Base-by-base conservation (phyloP, 345 rosid species). In the Atalantia buxifolia region DNA sequence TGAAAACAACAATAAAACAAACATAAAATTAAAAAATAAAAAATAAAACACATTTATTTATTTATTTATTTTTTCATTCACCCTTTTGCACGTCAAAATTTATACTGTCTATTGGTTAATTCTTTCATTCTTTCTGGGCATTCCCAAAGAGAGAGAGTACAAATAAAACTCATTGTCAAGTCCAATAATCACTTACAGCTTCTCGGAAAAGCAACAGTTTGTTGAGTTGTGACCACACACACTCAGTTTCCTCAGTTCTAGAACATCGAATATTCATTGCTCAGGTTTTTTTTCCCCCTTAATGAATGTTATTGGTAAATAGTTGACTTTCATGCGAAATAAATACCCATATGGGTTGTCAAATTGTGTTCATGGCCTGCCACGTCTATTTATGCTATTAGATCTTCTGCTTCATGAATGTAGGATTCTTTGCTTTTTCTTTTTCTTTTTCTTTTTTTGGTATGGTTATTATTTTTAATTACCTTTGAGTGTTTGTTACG, bases 241-340 rank as follows among this genome's bases (percentile, higher is more conserved):
- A 31, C 18, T 45, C 50, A 13, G 24, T 30, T 74, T 74, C 60
- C 71, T 13, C 80, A 21, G 76, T 72, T 76, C 61, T 33, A 18
- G 75, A 74, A 65, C 69, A 33, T 56, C 35, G 59, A 59, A 70
- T 77, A 50, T 82, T 40, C 80, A 66, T 59, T 75, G 8, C 77
- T 31, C 77, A 77, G 76, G 76, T 80, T 77, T 12, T 62, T 77
- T 60, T 6, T 13, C 14, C 2, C 60, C 61, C 14, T 45, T 45
- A 45, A 42, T 2, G 16, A 45, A 21, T 48, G 21, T 62, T 25
- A 18, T 19, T 63, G 62, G 62, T 22, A 45, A 45, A 38, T 64
- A 59, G 76, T 84, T 84, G 87, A 84, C 85, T 84, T 81, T 76
- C 53, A 76, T 40, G 75, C 7, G 80, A 78, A 73, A 79, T 68